Evolutionary conservation across 345 rosid genomes (phyloP).

Genomic region (Corchorus capsularis): DNA sequence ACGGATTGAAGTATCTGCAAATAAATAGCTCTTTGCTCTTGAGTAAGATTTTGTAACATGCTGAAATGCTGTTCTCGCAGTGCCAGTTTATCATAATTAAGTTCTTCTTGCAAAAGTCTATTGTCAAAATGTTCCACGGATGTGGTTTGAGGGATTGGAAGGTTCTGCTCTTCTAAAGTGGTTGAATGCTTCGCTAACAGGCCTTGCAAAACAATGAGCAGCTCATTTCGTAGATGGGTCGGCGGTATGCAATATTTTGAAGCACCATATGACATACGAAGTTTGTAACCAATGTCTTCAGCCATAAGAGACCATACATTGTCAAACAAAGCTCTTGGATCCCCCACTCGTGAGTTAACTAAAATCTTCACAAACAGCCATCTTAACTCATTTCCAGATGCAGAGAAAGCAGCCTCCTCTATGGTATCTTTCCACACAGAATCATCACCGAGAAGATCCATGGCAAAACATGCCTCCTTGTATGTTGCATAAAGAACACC

Average conservation of each 20-base stretch:
- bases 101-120: too few species aligned
- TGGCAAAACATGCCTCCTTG: background rate
- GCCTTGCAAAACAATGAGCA: too few species aligned
- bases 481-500: background rate
- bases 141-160: too few species aligned
- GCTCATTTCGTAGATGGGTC: too few species aligned
- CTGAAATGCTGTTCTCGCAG: background rate
- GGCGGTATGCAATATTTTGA: too few species aligned
- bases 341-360: too few species aligned
- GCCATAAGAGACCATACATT: background rate
- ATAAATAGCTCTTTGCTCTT: background rate
- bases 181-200: too few species aligned
- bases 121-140: too few species aligned
- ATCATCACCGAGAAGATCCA: background rate
- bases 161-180: too few species aligned
- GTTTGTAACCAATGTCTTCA: background rate
- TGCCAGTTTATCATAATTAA: too few species aligned
- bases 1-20: background rate
- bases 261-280: accelerated
- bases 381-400: background rate
- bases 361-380: too few species aligned
- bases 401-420: background rate
- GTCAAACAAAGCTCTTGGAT: accelerated
- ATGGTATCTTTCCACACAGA: background rate
- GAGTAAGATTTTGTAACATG: background rate